Base-by-base conservation (phyloP, 2,329 filamentous ascomycete genomes). In the Fusarium sterilihyphosum region DNA sequence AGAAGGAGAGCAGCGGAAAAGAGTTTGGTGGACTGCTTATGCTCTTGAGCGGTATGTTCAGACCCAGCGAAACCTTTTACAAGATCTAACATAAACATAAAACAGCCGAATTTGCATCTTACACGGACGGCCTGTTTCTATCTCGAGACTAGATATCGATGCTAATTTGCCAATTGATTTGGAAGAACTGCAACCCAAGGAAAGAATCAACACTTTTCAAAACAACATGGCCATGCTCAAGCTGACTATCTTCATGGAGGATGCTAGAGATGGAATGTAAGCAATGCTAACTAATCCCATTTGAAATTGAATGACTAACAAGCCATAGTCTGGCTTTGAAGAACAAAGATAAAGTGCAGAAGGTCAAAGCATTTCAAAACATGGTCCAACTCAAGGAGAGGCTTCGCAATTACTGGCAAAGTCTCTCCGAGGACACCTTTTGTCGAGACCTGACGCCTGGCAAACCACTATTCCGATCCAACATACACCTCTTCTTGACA, bases 11-110 rank as follows among this genome's bases (percentile, higher is more conserved):
- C 38, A 76, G 7, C 41, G 65, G 18, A 77, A 76, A n/a, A 61
- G 74, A 18, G 65, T 77, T 43, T 78, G 76, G 76, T 78, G 76
- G 76, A 78, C 76, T 16, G 65, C 72, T 11, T 77, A 74, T 33
- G 69, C 65, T 14, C 44, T 76, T 6, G 73, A 78, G 54, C 74
- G 74, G 74, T 77, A 26, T 9, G 54, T 31, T 24, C 3, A 29
- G 13, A n/a, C 17, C 20, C 35, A 33, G 4, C 43, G 29, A 29
- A 20, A 11, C 35, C n/a, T 3, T 16, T 13, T 20, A n/a, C 13
- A 24, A 24, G 10, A 29, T 29, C 65, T 74, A 17, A 76, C 41
- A 35, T 38, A 22, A 17, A 76, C 41, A 35, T 38, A 22, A 16
- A 12, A 22, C 22, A 78, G 76, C 22, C 67, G 70, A 22, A 73